Conservation (phyloP, 2,329 filamentous ascomycete genomes). For the Aspergillus arachidicola region DNA sequence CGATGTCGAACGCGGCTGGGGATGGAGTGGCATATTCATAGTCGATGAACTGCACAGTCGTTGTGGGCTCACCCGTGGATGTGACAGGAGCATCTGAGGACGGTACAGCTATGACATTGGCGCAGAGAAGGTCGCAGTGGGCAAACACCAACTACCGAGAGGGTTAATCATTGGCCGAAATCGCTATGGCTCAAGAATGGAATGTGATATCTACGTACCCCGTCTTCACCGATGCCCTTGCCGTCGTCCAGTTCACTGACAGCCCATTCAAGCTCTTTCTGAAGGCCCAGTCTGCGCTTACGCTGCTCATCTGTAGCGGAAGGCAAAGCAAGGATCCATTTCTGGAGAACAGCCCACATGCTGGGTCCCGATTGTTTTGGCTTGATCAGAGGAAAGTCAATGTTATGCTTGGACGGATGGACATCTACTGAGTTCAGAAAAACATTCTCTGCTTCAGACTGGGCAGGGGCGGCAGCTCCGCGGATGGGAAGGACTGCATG, state of each 20-base stretch:
- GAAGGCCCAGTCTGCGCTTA: conserved; percentile 67
- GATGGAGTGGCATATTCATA: conserved; percentile 97
- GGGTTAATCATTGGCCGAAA: conserved; percentile 2
- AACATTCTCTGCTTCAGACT: conserved; percentile 18
- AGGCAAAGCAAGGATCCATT: conserved; percentile 89
- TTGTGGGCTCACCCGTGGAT: conserved; percentile 40
- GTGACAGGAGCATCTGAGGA: conserved; percentile 30
- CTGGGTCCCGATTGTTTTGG: conserved; percentile 77
- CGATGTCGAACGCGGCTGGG: conserved; percentile 91
- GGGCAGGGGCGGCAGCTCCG: conserved; percentile 40
- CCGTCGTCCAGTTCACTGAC: conserved; percentile 73
- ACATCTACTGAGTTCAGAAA: conserved; percentile 26
- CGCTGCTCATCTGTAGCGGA: conserved; percentile 69
- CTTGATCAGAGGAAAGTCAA: conserved; percentile 45
- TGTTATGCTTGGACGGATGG: conserved; percentile 16
- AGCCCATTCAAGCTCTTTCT: conserved; percentile 73
- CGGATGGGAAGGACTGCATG: conserved; percentile 70
- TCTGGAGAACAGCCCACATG: conserved; percentile 92
- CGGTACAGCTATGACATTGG: conserved; percentile 86
- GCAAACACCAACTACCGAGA: conserved; percentile 75
- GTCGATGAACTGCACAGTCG: conserved; percentile 83
- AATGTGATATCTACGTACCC: conserved; percentile 53
- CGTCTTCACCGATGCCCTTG: conserved; percentile 73
- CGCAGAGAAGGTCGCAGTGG: conserved; percentile 93
- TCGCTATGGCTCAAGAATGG: background rate